Percentiles rank a stretch among this genome's conserved stretches.
These are phyloP conservation scores for Eucalyptus leucophloia DNA, from an alignment of 345 rosid species.

Conservation along the genomic window DNA sequence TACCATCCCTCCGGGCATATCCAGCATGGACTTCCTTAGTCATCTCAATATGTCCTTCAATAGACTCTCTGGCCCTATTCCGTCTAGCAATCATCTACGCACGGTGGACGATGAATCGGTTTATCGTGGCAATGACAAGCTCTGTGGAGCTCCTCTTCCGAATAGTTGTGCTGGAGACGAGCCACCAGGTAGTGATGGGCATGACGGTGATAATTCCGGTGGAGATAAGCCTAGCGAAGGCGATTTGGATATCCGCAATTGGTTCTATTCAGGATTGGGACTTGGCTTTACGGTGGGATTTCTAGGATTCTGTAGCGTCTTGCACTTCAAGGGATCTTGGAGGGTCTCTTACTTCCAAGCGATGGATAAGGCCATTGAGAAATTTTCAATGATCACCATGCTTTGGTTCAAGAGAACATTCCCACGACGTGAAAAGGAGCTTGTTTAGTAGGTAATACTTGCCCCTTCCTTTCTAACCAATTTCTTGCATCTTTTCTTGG, in stretches of 20 bases:
- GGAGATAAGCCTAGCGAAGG: background rate
- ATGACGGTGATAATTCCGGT: background rate
- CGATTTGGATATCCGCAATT: background rate
- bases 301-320: background rate
- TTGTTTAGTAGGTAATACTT: no score
- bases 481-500: no score
- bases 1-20: no score
- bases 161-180: background rate
- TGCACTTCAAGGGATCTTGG: background rate
- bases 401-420: background rate
- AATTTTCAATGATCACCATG: background rate
- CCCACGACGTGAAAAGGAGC: no score
- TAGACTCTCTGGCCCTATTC: no score
- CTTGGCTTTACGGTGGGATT: background rate
- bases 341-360: background rate
- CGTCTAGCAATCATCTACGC: fast-evolving
- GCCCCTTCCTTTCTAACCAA: no score
- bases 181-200: background rate
- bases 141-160: background rate
- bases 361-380: background rate
- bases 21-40: no score
- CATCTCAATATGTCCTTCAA: no score
- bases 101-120: no score
- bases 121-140: no score
- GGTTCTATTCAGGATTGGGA: background rate